Conservation (phyloP, 2,329 filamentous ascomycete species). For the Ophiostoma fasciatum region DNA sequence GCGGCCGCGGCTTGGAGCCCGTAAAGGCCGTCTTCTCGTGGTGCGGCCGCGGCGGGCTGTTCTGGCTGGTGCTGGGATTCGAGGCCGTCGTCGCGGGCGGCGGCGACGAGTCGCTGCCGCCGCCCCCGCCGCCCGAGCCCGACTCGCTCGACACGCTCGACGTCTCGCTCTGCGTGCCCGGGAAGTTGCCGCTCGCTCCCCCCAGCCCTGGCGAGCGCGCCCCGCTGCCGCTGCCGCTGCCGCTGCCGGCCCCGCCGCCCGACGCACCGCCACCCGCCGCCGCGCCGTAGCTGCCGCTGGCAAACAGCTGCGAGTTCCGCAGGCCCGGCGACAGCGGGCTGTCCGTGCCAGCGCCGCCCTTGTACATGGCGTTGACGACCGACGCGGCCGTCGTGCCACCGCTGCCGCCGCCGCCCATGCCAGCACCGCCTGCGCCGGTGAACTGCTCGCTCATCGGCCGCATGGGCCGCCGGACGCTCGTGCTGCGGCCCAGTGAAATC, state of each 20-base stretch:
- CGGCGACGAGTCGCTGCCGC: slow-evolving; percentile 27
- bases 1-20: slow-evolving; percentile 64
- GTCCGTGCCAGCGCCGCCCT: slow-evolving; percentile 39
- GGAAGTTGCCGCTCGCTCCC: slow-evolving; percentile 44
- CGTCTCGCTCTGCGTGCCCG: slow-evolving; percentile 52
- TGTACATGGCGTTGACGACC: slow-evolving; percentile 83
- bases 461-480: slow-evolving; percentile 34
- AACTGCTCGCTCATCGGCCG: slow-evolving; percentile 50
- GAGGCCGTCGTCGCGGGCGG: slow-evolving; percentile 17
- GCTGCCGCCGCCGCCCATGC: slow-evolving; percentile 33
- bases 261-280: slow-evolving; percentile 24
- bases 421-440: slow-evolving; percentile 21
- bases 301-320: slow-evolving; percentile 49
- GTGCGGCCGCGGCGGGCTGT: slow-evolving; percentile 36
- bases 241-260: slow-evolving; percentile 29
- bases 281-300: not conserved
- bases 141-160: slow-evolving; percentile 55
- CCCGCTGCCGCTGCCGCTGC: slow-evolving; percentile 30
- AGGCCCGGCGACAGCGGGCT: slow-evolving; percentile 46
- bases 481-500: slow-evolving; percentile 40
- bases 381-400: slow-evolving; percentile 35
- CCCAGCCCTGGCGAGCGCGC: slow-evolving; percentile 32
- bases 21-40: slow-evolving; percentile 42
- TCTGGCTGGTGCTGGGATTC: slow-evolving; percentile 14
- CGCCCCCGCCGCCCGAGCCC: slow-evolving; percentile 18